Base-by-base conservation (phyloP, 1,284 basidiomycete species). In the Cerrena zonata region DNA sequence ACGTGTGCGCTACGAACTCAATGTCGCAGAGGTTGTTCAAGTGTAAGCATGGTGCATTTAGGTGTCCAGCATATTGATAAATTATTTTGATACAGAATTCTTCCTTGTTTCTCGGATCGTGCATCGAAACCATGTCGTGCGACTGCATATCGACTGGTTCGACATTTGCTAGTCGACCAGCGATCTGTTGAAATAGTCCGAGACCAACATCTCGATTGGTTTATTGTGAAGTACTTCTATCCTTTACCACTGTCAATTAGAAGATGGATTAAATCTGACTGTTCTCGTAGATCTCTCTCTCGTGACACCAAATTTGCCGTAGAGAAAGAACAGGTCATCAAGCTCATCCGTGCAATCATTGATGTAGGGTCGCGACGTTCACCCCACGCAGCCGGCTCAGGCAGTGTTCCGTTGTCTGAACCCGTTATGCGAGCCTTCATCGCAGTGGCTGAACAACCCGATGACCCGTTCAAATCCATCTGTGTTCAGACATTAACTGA, bases 241-340 rank as follows among this genome's bases (percentile, higher is more conserved):
- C 25, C 46, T 34, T n/a, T n/a, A n/a, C n/a, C n/a, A n/a, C n/a
- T n/a, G n/a, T n/a, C n/a, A n/a, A n/a, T n/a, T n/a, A n/a, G n/a
- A n/a, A n/a, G n/a, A n/a, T n/a, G n/a, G n/a, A n/a, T 25, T 19
- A 53, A 48, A 44, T 19, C 7, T 44, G 19, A 25, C 19, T 22
- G 7, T 34, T 34, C 30, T 38, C 12, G 24, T 51, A 94, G 93
- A 54, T 85, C 93, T 0, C 75, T 97, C 24, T 80, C 87, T 1
- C 83, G 93, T 15, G 94, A 97, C 63, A 84, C 82, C 62, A 89
- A 92, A 61, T 76, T 86, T 58, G 80, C 86, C 1, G 75, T 86
- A 2, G 95, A 99, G 71, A 90, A 94, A 62, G 91, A 97, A 64
- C 94, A 98, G 65, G 92, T 83, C n/a, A 82, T 99, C 59, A 91